These are phyloP conservation scores for Apiotrichum sp. DNA, from an alignment of 1,284 basidiomycete genomes.

Conservation along the genomic window DNA sequence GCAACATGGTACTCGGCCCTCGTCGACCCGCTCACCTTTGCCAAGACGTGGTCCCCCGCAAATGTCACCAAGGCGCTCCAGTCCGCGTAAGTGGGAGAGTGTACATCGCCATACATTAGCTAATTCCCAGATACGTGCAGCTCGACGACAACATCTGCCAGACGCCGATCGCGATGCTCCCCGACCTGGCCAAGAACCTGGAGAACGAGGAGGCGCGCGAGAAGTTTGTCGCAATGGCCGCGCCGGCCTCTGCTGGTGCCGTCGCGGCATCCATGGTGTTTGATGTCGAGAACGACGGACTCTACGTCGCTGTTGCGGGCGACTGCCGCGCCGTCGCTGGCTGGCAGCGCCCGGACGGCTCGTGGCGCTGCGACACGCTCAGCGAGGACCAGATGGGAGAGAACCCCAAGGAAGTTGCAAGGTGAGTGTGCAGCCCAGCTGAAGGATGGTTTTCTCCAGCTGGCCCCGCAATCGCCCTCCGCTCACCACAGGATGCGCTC, in stretches of 20 bases:
- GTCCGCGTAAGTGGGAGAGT: conserved; percentile 25
- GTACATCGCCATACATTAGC: background rate
- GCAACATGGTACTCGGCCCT: conserved; percentile 16
- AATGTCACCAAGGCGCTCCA: conserved; percentile 28
- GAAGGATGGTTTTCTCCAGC: background rate
- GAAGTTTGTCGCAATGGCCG: conserved; percentile 56
- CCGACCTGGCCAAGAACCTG: conserved; percentile 33
- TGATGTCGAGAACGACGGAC: conserved; percentile 69
- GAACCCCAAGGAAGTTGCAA: conserved; percentile 68
- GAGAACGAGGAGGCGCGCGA: conserved; percentile 44
- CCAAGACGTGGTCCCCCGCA: conserved; percentile 27
- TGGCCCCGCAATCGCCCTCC: background rate
- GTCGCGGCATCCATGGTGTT: conserved; percentile 81
- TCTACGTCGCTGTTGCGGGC: conserved; percentile 88
- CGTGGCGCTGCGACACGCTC: conserved; percentile 71
- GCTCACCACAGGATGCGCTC: conserved; percentile 61
- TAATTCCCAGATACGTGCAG: conserved; percentile 39
- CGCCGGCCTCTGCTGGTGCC: conserved; percentile 73
- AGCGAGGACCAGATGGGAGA: conserved; percentile 93
- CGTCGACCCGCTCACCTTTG: conserved; percentile 20
- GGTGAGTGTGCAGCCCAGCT: conserved; percentile 21
- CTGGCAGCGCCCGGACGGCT: conserved; percentile 57
- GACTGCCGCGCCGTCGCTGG: conserved; percentile 95
- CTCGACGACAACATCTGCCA: conserved; percentile 53
- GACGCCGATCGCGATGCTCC: conserved; percentile 49